Evolutionary conservation across 345 rosid genomes (phyloP), one percentile per base, ranked within the genome.

Genomic region (Hirschfeldia incana): DNA sequence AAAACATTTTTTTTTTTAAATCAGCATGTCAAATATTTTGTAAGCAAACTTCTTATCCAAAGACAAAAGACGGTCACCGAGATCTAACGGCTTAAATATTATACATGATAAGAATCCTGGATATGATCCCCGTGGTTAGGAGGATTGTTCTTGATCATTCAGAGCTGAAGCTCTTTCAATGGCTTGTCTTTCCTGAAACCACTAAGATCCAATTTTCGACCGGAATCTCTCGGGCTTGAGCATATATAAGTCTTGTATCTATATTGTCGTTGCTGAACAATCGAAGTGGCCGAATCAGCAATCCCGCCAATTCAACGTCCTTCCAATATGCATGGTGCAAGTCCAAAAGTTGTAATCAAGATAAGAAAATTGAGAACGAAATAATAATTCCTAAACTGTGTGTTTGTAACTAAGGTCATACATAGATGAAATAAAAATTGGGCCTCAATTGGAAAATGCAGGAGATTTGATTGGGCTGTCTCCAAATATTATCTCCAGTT

Each of bases 301-400:
- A 67, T 60, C 65, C 84, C 11, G 89, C 90, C 75, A 91, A 73
- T 64, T 85, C 77, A 78, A 73, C 76, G 70, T 91, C 90, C 90
- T 85, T 16, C 9, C 11, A 10, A 53, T 10, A 37, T 66, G 27
- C 67, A 37, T 72, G 10, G 57, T 27, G 17, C 49, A 3, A 72
- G 55, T 63, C 46, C 37, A 37, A 37, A 32, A n/a, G 67, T 62
- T n/a, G 66, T 29, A 62, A 62, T n/a, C 66, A 62, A 62, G 16
- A 62, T 13, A 62, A 13, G 0, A 30, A 8, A 16, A 16, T 16
- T 53, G 60, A 53, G 46, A 34, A 16, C 21, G 60, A 55, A 16
- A 36, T 65, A 16, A 65, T 65, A 16, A 32, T 8, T 46, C 65
- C 17, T 16, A 4, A 2, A 4, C 6, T 2, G 28, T 26, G 2